Conservation (phyloP, 2,329 filamentous ascomycete species). For the Taxawa tesnikishii region DNA sequence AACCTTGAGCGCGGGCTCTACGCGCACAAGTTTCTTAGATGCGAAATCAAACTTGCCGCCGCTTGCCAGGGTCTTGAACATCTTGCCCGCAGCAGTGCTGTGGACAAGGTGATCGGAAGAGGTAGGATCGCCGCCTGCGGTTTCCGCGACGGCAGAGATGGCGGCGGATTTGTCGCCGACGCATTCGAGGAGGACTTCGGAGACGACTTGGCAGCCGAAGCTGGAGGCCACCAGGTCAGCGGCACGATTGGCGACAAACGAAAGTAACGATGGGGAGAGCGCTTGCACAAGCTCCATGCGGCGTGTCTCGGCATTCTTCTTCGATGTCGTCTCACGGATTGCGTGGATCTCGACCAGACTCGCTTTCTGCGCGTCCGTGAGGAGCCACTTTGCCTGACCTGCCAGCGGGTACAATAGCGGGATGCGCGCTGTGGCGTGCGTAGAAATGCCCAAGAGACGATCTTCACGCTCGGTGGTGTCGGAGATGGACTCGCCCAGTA, state of each 20-base stretch:
- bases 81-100: constrained; percentile 56
- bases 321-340: constrained; percentile 73
- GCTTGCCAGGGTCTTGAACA: constrained; percentile 83
- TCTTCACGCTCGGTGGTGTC: constrained; percentile 34
- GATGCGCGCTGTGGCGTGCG: constrained; percentile 51
- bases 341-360: constrained; percentile 66
- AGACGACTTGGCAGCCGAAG: constrained; percentile 78
- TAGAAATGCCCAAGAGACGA: constrained; percentile 53
- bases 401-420: constrained; percentile 75
- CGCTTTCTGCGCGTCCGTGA: constrained; percentile 50
- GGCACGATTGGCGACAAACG: constrained; percentile 57
- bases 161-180: constrained; percentile 66
- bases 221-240: constrained; percentile 57
- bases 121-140: constrained; percentile 26
- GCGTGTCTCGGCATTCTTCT: constrained; percentile 73
- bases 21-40: constrained; percentile 54
- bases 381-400: constrained; percentile 47
- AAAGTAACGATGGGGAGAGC: constrained; percentile 63
- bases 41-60: constrained; percentile 75
- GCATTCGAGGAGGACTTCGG: constrained; percentile 67
- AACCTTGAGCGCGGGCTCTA: constrained; percentile 70
- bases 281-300: constrained; percentile 64
- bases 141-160: constrained; percentile 49
- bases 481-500: constrained; percentile 51
- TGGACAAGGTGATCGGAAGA: constrained; percentile 47